Evolutionary conservation across 306 rosid genomes (phyloP).

Genomic region (Castanea crenata): DNA sequence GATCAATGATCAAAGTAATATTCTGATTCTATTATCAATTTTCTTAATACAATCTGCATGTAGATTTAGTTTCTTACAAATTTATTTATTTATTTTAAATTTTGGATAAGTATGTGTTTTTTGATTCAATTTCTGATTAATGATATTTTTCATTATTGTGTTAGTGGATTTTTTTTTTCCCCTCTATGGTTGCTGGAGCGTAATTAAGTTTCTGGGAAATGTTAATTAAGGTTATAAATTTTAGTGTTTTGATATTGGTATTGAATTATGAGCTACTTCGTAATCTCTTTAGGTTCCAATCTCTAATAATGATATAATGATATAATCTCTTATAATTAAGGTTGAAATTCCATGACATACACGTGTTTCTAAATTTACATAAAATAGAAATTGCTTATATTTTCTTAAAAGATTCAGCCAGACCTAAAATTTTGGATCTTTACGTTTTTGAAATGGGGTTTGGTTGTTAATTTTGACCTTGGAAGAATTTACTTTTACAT

Average conservation of each 20-base stretch:
- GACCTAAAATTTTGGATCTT: constrained; percentile 8
- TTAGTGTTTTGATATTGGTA: neutral
- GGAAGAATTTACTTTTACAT: neutral
- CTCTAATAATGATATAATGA: neutral
- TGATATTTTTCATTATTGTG: neutral
- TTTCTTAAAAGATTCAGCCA: neutral
- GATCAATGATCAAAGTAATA: constrained; percentile 10
- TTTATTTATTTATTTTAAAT: constrained; percentile 4
- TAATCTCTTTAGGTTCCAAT: neutral
- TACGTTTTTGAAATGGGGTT: neutral
- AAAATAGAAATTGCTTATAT: neutral
- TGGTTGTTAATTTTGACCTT: neutral
- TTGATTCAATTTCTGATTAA: neutral
- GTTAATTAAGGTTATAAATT: neutral
- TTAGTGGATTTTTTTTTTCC: neutral
- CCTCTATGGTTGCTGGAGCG: neutral
- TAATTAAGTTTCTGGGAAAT: neutral
- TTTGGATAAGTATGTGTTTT: neutral
- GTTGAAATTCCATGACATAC: neutral
- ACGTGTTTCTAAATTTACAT: neutral
- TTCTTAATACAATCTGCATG: constrained; percentile 32
- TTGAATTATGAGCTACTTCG: neutral
- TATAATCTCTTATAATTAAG: too few relatives aligned
- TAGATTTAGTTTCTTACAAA: constrained; percentile 13
- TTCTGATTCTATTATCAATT: constrained; percentile 11